Base-by-base conservation (phyloP, 176 grass and related monocot species). In the Carex kokanica region DNA sequence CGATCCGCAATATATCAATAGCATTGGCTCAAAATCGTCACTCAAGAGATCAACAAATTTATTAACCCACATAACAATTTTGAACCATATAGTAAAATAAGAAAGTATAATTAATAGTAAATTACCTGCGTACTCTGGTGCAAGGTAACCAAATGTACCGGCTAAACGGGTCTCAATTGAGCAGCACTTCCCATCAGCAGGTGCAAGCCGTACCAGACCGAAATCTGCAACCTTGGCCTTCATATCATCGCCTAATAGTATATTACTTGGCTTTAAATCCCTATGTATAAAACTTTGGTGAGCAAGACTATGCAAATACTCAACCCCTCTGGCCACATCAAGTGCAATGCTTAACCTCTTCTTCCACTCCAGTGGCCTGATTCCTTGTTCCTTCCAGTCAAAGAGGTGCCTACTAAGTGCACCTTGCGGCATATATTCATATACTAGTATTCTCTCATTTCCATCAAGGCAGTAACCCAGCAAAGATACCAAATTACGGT, bases 271-370 rank as follows among this genome's bases (percentile, higher is more conserved):
- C 59, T 97, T 97, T 52, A 97, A 87, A 63, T 97, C 95, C 83
- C 95, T 92, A 84, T 97, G 95, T 67, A 97, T 97, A 87, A 97
- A 97, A 65, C 92, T 97, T 82, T 97, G 95, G 54, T 97, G 95
- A 0, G 95, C 95, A 78, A 97, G 88, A 81, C 87, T 85, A 84
- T 97, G 95, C 68, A 97, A 81, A 78, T 97, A 97, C 60, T 97
- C 95, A 23, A 97, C 95, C 57, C 95, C 95, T 81, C 95, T 97
- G 53, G 95, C 95, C 65, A 97, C 95, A 91, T 97, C 95, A 49
- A 97, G 90, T 5, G 86, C 92, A 62, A 97, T 91, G 81, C 88
- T 94, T 15, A 97, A 65, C 40, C 95, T 84, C 78, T 91, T 94
- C 84, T 97, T 97, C 95, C 95, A 97, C 78, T 97, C 95, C 81